Conservation (phyloP, 441 rosid genomes). For the Sinapis alba region DNA sequence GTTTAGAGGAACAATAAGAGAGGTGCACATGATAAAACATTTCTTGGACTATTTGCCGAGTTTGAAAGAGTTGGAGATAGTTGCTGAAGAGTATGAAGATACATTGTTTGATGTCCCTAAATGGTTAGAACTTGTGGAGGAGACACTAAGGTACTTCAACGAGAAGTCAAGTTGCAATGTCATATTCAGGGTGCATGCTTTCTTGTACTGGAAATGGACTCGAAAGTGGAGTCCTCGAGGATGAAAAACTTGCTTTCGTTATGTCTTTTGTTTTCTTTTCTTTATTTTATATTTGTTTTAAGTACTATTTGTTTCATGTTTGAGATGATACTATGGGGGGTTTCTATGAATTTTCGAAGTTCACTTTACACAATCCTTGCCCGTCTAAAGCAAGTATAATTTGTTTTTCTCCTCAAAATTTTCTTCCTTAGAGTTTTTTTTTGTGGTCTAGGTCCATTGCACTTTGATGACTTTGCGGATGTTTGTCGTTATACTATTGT, state of each 20-base stretch:
- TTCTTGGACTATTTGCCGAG: constrained; percentile 25
- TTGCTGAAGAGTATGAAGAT: neutral
- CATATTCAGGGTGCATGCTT: neutral
- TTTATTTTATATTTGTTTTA: neutral
- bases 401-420: neutral
- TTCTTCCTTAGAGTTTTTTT: neutral
- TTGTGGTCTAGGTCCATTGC: neutral
- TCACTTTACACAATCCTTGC: neutral
- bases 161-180: constrained; percentile 16
- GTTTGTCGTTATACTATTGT: neutral
- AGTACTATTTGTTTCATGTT: neutral
- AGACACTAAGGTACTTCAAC: constrained; percentile 10
- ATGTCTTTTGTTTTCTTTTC: neutral
- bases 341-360: neutral
- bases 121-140: neutral
- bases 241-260: neutral
- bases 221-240: neutral
- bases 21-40: constrained; percentile 28
- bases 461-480: neutral
- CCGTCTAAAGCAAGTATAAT: neutral
- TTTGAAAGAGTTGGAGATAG: constrained; percentile 18
- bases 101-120: constrained; percentile 14
- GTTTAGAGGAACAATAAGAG: constrained; percentile 31
- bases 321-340: neutral
- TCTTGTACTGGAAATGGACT: constrained; percentile 9